Conservation (phyloP, 2,329 filamentous ascomycete species). For the Ilyonectria mors-panacis region DNA sequence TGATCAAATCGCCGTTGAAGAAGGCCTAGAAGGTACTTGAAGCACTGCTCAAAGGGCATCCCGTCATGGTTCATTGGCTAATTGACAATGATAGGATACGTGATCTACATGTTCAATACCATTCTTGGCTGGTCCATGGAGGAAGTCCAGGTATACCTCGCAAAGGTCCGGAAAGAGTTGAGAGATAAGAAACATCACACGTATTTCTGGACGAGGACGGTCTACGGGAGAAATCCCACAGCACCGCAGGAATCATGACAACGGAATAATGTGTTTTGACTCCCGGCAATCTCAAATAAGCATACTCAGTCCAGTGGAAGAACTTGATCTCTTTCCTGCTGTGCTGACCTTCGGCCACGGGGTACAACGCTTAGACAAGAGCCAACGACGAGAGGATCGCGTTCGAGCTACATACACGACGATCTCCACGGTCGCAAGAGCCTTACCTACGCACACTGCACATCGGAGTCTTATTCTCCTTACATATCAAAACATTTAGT, state of each 20-base stretch:
- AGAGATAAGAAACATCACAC: constrained; percentile 27
- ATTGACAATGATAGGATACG: constrained; percentile 14
- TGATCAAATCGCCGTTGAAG: constrained; percentile 24
- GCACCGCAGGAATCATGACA: background rate
- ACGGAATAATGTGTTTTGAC: background rate
- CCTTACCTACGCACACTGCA: too few species aligned
- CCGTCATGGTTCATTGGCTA: background rate
- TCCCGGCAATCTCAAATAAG: too few species aligned
- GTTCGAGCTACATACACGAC: too few species aligned
- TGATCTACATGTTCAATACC: constrained; percentile 26
- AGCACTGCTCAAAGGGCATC: background rate
- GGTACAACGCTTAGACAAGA: too few species aligned
- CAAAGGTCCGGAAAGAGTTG: constrained; percentile 20
- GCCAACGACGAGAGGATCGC: too few species aligned
- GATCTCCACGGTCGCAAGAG: too few species aligned
- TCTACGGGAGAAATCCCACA: constrained; percentile 23
- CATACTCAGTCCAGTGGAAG: too few species aligned
- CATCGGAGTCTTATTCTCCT: too few species aligned
- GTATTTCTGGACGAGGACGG: constrained; percentile 26
- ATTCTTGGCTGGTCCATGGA: constrained; percentile 25
- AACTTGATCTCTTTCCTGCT: too few species aligned
- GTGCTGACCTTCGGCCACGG: too few species aligned
- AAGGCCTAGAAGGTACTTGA: constrained; percentile 20
- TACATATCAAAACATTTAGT: too few species aligned
- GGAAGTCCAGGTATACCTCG: constrained; percentile 25